Conservation (phyloP, 108 stramenopile genomes). For the Fistulifera solaris region DNA sequence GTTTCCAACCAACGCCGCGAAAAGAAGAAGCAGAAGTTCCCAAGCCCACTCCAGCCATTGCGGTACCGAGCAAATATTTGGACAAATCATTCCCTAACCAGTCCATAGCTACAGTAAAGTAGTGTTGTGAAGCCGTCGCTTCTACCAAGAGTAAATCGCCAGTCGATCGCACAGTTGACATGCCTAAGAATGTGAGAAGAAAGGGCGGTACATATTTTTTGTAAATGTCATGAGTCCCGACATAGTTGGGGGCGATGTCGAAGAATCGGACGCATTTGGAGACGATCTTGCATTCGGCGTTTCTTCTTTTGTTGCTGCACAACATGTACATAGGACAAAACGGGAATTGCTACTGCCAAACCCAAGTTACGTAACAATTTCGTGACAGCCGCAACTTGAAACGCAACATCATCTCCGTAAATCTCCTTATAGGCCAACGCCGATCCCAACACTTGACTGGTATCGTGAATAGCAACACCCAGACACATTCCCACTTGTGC, state of each 20-base stretch:
- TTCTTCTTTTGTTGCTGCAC: slow-evolving; percentile 6
- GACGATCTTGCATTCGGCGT: slow-evolving; percentile 13
- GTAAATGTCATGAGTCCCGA: slow-evolving; percentile 36
- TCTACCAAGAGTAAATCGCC: slow-evolving; percentile 34
- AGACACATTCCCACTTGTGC: slow-evolving; percentile 47
- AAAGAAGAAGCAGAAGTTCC: slow-evolving; percentile 26
- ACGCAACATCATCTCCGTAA: slow-evolving; percentile 36
- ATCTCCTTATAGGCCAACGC: slow-evolving; percentile 41
- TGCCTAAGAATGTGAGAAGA: slow-evolving; percentile 43
- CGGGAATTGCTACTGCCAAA: slow-evolving; percentile 41
- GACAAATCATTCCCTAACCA: slow-evolving; percentile 38
- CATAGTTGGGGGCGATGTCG: slow-evolving; percentile 16
- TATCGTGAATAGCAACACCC: slow-evolving; percentile 50
- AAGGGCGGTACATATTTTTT: slow-evolving; percentile 43
- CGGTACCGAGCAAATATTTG: slow-evolving; percentile 45
- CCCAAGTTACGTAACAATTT: slow-evolving; percentile 47
- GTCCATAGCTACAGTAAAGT: slow-evolving; percentile 14
- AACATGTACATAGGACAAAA: slow-evolving; percentile 26
- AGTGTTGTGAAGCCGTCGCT: neutral
- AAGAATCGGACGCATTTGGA: neutral
- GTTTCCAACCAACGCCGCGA: slow-evolving; percentile 42
- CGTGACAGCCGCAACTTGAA: slow-evolving; percentile 44
- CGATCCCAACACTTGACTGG: slow-evolving; percentile 44
- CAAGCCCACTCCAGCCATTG: slow-evolving; percentile 58
- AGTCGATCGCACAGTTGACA: slow-evolving; percentile 31